A percentile compares a stretch with the other conserved stretches of the same genome.
These are phyloP conservation scores for Gryganskiella cystojenkinii DNA, from an alignment of 192 early-diverging fungal species.

Conservation along the genomic window DNA sequence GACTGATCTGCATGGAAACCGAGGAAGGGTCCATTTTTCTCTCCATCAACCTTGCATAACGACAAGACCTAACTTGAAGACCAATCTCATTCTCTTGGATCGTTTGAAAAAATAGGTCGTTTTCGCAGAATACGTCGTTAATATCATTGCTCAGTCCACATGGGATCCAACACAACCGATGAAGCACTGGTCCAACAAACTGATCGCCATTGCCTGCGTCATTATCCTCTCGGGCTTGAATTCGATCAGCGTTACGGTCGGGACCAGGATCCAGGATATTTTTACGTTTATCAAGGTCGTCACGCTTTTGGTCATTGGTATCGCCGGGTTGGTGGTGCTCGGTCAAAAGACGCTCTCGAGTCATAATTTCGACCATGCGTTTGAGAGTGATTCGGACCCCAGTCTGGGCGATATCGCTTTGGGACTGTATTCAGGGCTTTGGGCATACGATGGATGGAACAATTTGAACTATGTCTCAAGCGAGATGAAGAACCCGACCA, in stretches of 20 bases:
- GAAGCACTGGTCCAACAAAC: conserved; percentile 57
- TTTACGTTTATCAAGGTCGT: conserved; percentile 80
- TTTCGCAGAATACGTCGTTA: conserved; percentile 80
- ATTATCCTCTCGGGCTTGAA: conserved; percentile 72
- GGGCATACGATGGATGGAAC: conserved; percentile 76
- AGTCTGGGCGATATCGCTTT: conserved; percentile 76
- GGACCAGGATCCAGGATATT: conserved; percentile 76
- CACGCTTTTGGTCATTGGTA: conserved; percentile 71
- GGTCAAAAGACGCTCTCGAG: conserved; percentile 63
- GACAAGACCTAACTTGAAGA: neutral
- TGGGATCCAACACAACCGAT: conserved; percentile 53
- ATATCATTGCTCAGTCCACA: conserved; percentile 70
- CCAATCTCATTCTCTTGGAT: neutral
- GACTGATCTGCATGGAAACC: too few species aligned
- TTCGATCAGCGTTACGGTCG: conserved; percentile 69
- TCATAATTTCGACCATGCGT: conserved; percentile 70
- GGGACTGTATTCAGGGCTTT: conserved; percentile 76
- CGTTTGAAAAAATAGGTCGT: conserved; percentile 54
- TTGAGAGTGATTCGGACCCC: conserved; percentile 62
- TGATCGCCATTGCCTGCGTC: conserved; percentile 70
- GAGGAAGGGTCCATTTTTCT: too few species aligned
- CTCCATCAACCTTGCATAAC: too few species aligned
- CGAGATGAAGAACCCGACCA: conserved; percentile 85
- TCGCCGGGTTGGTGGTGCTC: conserved; percentile 74
- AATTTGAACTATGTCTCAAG: conserved; percentile 86